Conservation (phyloP, 2,329 filamentous ascomycete genomes). For the Myotisia sp. region DNA sequence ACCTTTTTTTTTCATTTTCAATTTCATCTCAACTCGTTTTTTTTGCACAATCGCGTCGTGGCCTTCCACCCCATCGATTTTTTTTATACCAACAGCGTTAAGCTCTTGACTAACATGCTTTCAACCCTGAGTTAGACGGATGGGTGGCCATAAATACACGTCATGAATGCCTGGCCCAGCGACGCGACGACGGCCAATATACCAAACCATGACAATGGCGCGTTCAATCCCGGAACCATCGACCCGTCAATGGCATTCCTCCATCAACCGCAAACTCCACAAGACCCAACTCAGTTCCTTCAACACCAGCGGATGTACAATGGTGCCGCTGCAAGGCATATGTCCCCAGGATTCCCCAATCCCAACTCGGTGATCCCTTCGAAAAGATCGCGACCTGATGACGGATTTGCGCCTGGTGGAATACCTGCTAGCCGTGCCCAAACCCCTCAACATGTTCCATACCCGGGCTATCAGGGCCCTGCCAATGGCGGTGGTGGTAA, state of each 20-base stretch:
- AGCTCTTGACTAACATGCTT: too few relatives aligned
- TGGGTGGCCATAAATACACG: conserved; percentile 20
- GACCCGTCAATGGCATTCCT: conserved; percentile 37
- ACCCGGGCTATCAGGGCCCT: conserved; percentile 54
- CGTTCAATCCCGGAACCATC: conserved; percentile 32
- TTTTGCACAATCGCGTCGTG: too few relatives aligned
- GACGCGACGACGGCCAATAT: conserved; percentile 30
- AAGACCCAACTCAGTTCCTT: background rate
- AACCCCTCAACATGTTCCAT: conserved; percentile 69
- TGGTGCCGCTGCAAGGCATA: conserved; percentile 61
- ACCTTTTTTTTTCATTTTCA: too few relatives aligned
- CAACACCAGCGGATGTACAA: conserved; percentile 50
- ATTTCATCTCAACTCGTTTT: too few relatives aligned
- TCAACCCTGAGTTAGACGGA: too few relatives aligned
- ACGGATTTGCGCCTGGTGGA: conserved; percentile 63
- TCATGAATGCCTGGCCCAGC: conserved; percentile 39
- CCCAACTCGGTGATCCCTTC: conserved; percentile 75
- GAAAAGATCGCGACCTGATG: conserved; percentile 73
- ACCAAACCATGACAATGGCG: conserved; percentile 36
- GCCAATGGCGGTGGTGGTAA: conserved; percentile 36
- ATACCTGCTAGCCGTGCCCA: conserved; percentile 76
- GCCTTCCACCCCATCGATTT: too few relatives aligned
- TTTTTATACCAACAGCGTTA: too few relatives aligned
- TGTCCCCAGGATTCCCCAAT: conserved; percentile 63
- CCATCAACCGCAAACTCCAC: conserved; percentile 22